These are phyloP conservation scores for Acer campestre DNA, from an alignment of 345 rosid species.

Conservation along the genomic window DNA sequence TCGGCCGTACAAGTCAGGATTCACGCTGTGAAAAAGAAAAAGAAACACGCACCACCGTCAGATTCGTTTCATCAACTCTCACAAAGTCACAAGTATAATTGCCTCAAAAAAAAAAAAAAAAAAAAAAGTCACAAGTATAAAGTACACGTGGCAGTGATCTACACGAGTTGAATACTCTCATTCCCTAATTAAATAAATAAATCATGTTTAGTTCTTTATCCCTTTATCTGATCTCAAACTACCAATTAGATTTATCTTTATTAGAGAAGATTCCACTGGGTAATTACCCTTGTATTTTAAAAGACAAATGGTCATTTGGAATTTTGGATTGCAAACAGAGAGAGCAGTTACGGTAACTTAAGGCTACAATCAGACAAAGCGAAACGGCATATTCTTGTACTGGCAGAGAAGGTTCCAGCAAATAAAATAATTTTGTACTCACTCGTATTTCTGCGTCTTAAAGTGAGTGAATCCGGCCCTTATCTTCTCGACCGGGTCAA, in stretches of 20 bases:
- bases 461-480: slow-evolving; percentile 76
- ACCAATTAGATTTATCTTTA: neutral
- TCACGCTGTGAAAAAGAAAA: slow-evolving; percentile 53
- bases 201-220: no score
- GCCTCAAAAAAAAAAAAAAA: no score
- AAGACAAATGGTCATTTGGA: neutral
- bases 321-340: neutral
- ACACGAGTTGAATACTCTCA: neutral
- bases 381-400: slow-evolving; percentile 13
- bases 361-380: neutral
- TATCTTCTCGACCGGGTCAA: slow-evolving; percentile 60
- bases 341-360: neutral
- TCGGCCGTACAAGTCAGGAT: slow-evolving; percentile 54
- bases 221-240: neutral
- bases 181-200: neutral
- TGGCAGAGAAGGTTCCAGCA: neutral
- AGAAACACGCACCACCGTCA: neutral
- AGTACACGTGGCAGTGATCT: neutral
- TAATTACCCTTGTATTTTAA: neutral
- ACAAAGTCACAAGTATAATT: no score
- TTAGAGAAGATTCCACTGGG: neutral
- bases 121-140: no score
- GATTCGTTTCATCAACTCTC: neutral
- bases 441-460: slow-evolving; percentile 81
- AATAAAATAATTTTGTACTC: slow-evolving; percentile 15